phyloP scores from a whole-genome alignment of 2,329 filamentous ascomycete species.

The Diaporthe citriasiana region DNA sequence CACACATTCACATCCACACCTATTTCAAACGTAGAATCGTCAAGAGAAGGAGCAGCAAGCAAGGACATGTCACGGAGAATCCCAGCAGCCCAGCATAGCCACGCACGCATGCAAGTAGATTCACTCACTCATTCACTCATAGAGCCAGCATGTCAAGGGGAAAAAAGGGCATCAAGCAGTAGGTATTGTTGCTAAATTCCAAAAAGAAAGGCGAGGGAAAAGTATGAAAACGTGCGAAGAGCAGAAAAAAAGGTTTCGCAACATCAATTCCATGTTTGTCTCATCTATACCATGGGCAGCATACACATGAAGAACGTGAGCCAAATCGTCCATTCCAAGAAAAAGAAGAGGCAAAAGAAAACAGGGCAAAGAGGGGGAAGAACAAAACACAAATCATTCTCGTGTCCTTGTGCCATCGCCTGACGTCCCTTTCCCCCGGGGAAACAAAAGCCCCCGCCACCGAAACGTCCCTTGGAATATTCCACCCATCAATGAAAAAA shows the following conservation, averaged over 20 bases:
- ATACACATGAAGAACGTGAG: slow-evolving; percentile 41
- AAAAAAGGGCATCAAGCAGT: not conserved
- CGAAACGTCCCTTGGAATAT: not conserved
- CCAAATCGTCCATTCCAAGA: slow-evolving; percentile 38
- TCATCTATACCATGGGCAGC: slow-evolving; percentile 43
- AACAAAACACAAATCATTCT: slow-evolving; percentile 12
- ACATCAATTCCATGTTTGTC: slow-evolving; percentile 38
- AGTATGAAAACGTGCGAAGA: not conserved
- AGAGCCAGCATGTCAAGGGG: not conserved
- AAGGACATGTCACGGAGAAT: not conserved
- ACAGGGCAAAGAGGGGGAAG: not conserved
- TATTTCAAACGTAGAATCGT: not conserved
- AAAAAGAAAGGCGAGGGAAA: not conserved
- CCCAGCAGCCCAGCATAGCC: not conserved
- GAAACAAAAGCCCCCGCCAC: not conserved
- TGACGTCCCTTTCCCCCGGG: not conserved
- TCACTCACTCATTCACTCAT: not conserved
- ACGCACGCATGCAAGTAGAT: not conserved
- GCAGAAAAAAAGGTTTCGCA: not conserved
- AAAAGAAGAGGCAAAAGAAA: not conserved
- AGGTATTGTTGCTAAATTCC: slow-evolving; percentile 7
- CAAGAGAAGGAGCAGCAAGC: not conserved
- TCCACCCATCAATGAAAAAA: not conserved
- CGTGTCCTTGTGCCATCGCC: slow-evolving; percentile 23
- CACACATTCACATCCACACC: not conserved